Percentiles rank a stretch among this genome's conserved stretches.
Evolutionary conservation across 2,329 filamentous ascomycete species (phyloP).

Genomic region (Pseudogymnoascus sp.): DNA sequence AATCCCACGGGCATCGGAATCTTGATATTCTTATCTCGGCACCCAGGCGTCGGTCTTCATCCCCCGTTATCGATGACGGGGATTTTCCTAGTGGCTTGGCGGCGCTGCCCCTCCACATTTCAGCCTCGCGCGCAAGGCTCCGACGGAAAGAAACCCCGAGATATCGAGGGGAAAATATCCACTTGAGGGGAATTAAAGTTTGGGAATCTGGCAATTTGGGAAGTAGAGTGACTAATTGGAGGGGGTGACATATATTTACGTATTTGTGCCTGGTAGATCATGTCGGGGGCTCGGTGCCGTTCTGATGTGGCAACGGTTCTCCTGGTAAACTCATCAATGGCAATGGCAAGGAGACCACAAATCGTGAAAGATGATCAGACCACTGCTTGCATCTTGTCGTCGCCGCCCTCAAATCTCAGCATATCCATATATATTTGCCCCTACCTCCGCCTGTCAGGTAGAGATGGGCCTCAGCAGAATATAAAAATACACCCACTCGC

Average conservation of each 20-base stretch:
- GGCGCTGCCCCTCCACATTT: background rate
- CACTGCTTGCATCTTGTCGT: too few species aligned
- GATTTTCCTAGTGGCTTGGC: background rate
- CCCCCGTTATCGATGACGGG: conserved; percentile 9
- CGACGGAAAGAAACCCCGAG: conserved; percentile 4
- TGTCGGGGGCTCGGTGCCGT: too few species aligned
- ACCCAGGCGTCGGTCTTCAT: conserved; percentile 1
- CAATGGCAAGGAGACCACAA: too few species aligned
- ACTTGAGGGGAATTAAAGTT: background rate
- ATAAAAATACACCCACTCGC: too few species aligned
- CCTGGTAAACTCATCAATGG: too few species aligned
- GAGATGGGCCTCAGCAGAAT: too few species aligned
- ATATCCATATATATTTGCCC: too few species aligned
- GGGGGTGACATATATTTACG: background rate
- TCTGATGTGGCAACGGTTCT: background rate
- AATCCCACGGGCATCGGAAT: background rate
- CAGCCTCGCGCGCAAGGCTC: conserved; percentile 7
- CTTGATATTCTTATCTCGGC: conserved; percentile 1
- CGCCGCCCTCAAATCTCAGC: too few species aligned
- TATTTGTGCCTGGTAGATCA: too few species aligned
- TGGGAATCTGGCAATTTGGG: background rate
- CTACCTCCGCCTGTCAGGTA: too few species aligned
- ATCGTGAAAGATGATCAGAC: too few species aligned
- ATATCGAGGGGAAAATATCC: background rate
- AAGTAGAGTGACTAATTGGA: background rate